Percentiles rank a stretch among this genome's conserved stretches.
Conservation (phyloP, 768 basidiomycete species). For the Piloderma croceum region DNA sequence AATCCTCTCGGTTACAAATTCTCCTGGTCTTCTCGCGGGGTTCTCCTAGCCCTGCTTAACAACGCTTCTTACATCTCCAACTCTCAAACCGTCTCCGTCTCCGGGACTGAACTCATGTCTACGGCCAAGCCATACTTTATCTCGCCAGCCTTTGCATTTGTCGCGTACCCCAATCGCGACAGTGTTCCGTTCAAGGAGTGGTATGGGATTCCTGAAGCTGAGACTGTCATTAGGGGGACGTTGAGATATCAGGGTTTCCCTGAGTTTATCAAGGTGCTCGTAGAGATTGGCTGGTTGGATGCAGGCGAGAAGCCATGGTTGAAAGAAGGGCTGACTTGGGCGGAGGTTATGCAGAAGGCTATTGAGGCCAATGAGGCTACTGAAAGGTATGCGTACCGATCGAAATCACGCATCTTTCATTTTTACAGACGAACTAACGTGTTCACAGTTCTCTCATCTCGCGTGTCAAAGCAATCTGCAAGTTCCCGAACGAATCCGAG, state of each 20-base stretch:
- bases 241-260: slow-evolving; percentile 96
- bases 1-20: slow-evolving; percentile 99
- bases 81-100: slow-evolving; percentile 58
- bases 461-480: slow-evolving; percentile 62
- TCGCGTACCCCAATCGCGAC: slow-evolving; percentile 96
- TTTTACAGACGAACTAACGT: slow-evolving; percentile 3
- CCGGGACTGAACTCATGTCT: slow-evolving; percentile 82
- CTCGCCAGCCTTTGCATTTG: slow-evolving; percentile 91
- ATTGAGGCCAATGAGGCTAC: slow-evolving; percentile 59
- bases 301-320: slow-evolving; percentile 75
- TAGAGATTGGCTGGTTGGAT: slow-evolving; percentile 83
- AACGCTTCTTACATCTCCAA: slow-evolving; percentile 72
- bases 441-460: slow-evolving; percentile 62
- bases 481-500: slow-evolving; percentile 70
- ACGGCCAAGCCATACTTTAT: slow-evolving; percentile 92
- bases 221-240: slow-evolving; percentile 89
- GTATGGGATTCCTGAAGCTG: slow-evolving; percentile 90
- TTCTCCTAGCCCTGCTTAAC: slow-evolving; percentile 92
- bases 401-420: slow-evolving; percentile 1
- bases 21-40: slow-evolving; percentile 96
- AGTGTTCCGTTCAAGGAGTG: slow-evolving; percentile 85
- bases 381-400: slow-evolving; percentile 50
- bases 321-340: slow-evolving; percentile 70
- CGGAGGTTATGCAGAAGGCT: slow-evolving; percentile 72
- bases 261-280: slow-evolving; percentile 83